A percentile compares a stretch with the other conserved stretches of the same genome.
Evolutionary conservation across 495 filamentous ascomycete species (phyloP).

Genomic region (Ascodesmis nigricans): DNA sequence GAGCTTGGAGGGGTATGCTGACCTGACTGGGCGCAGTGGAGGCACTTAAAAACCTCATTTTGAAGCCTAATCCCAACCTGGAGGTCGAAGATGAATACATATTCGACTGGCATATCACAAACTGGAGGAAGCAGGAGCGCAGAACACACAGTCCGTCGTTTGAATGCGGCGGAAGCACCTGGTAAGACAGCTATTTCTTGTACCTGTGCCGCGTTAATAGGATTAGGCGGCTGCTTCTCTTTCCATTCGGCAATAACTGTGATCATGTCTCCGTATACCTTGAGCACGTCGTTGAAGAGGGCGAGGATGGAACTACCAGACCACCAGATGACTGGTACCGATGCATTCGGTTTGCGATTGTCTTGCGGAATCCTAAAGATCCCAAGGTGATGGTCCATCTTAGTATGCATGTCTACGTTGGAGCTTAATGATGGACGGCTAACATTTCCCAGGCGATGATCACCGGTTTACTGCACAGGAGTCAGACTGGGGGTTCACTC

Average conservation of each 20-base stretch:
- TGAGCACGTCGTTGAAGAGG: slow-evolving; percentile 66
- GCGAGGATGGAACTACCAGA: too few relatives aligned
- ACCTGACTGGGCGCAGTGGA: slow-evolving; percentile 39
- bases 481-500: slow-evolving; percentile 96
- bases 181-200: slow-evolving; percentile 32
- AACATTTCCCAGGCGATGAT: slow-evolving; percentile 32
- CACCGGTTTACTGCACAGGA: slow-evolving; percentile 91
- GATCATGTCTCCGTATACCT: slow-evolving; percentile 89
- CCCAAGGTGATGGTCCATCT: slow-evolving; percentile 54
- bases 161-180: slow-evolving; percentile 66
- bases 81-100: slow-evolving; percentile 46
- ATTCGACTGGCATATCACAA: slow-evolving; percentile 66
- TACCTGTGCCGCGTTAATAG: too few relatives aligned
- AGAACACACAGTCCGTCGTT: slow-evolving; percentile 78
- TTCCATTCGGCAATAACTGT: slow-evolving; percentile 79
- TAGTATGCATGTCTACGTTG: slow-evolving; percentile 23
- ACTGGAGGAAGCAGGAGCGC: slow-evolving; percentile 49
- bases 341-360: slow-evolving; percentile 85
- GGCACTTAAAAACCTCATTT: slow-evolving; percentile 58
- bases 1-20: neutral
- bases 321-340: slow-evolving; percentile 78
- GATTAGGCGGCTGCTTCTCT: slow-evolving; percentile 82
- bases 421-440: neutral
- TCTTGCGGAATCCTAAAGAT: slow-evolving; percentile 81
- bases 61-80: slow-evolving; percentile 50